phyloP scores from a whole-genome alignment of 2,329 filamentous ascomycete genomes.

The Cytospora mali region DNA sequence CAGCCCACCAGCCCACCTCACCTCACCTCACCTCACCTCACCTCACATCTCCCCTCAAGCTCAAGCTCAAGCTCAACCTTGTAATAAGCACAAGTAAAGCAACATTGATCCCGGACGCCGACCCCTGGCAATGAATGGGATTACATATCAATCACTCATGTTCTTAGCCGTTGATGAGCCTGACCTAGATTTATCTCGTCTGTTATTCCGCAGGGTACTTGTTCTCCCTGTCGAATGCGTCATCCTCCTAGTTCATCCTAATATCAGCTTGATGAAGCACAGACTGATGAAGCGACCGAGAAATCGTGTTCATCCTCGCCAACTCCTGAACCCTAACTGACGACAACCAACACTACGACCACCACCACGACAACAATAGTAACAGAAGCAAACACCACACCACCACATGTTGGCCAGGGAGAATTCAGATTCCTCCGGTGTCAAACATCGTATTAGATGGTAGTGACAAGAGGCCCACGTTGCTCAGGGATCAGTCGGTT shows the following conservation, averaged over 20 bases:
- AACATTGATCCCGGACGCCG: neutral
- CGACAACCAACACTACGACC: neutral
- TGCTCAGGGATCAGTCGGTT: conserved; percentile 6
- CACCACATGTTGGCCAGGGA: neutral
- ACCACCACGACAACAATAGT: neutral
- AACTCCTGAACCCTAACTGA: conserved; percentile 10
- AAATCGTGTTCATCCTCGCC: neutral
- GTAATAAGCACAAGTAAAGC: neutral
- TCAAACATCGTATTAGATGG: conserved; percentile 10
- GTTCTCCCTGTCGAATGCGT: neutral
- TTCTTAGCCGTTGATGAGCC: neutral
- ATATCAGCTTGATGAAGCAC: conserved; percentile 17
- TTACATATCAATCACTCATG: neutral
- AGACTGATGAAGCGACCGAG: neutral
- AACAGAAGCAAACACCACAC: neutral
- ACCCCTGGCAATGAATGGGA: neutral
- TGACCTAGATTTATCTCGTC: neutral
- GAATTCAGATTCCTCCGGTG: conserved; percentile 12
- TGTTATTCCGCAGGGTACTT: neutral
- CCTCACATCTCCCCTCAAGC: neutral
- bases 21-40: neutral
- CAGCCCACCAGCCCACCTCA: conserved; percentile 1
- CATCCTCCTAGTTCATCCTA: conserved; percentile 14
- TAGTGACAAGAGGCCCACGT: conserved; percentile 13
- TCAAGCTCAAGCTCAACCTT: neutral